Evolutionary conservation across 495 filamentous ascomycete genomes (phyloP).

Genomic region (Aspergillus ostianus): DNA sequence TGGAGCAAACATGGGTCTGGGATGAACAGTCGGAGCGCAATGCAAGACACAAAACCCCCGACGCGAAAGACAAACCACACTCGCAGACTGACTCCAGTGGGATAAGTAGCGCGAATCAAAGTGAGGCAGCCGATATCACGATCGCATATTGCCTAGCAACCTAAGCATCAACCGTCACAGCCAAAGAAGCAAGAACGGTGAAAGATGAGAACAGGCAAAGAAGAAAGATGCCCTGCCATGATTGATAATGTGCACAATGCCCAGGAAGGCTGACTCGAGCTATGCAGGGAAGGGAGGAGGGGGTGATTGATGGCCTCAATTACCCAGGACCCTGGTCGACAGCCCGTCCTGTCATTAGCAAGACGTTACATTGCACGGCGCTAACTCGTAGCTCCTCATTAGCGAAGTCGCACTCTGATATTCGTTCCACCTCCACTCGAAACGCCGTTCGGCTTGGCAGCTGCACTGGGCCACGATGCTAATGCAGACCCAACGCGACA

Average conservation of each 20-base stretch:
- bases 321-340: neutral
- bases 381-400: neutral
- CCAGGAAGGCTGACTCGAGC: neutral
- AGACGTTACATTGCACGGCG: neutral
- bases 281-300: neutral
- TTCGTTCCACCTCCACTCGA: neutral
- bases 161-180: neutral
- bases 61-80: neutral
- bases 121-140: neutral
- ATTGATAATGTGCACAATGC: neutral
- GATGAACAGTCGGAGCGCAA: neutral
- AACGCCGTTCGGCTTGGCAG: neutral
- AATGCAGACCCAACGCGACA: neutral
- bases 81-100: no score
- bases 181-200: neutral
- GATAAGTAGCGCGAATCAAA: neutral
- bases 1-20: no score
- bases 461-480: neutral
- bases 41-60: neutral
- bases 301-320: neutral
- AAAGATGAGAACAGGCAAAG: neutral
- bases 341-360: neutral
- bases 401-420: neutral
- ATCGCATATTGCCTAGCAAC: neutral
- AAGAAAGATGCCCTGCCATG: no score